Percentiles rank a stretch among this genome's conserved stretches.
phyloP scores from a whole-genome alignment of 768 basidiomycete species.

The Xerocomellus amylosporus region DNA sequence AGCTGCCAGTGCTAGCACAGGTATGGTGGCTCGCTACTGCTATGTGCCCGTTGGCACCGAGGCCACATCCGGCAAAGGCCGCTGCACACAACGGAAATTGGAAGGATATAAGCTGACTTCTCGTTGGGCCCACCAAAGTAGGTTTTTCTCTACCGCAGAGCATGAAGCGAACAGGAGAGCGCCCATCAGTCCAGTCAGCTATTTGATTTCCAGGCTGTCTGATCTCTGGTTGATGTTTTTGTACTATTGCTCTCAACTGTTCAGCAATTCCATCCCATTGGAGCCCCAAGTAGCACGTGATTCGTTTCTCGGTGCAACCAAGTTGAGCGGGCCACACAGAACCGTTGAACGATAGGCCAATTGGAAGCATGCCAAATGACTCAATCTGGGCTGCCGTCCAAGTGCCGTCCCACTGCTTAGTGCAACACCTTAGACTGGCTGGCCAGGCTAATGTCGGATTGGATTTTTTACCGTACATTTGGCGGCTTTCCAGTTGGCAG shows the following conservation, averaged over 20 bases:
- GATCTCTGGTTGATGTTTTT: background rate
- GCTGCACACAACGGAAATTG: background rate
- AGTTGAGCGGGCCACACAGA: background rate
- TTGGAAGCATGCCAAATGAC: background rate
- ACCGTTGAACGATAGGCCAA: too few species aligned
- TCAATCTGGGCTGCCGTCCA: background rate
- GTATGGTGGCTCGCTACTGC: background rate
- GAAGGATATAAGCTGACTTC: background rate
- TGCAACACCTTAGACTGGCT: background rate
- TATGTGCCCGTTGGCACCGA: background rate
- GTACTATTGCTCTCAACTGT: background rate
- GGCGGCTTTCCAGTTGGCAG: background rate
- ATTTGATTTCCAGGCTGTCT: constrained; percentile 1
- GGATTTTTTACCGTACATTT: background rate
- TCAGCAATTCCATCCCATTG: background rate
- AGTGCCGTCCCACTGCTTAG: too few species aligned
- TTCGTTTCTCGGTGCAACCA: too few species aligned
- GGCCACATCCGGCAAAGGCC: background rate
- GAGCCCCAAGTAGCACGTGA: too few species aligned
- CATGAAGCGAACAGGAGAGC: background rate
- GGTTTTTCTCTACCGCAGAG: background rate
- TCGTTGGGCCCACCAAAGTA: background rate
- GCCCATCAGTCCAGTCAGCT: background rate
- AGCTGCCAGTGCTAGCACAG: too few species aligned
- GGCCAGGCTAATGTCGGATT: background rate